These are phyloP conservation scores for Iris pallida DNA, from an alignment of 116 monocot genomes.

Conservation along the genomic window DNA sequence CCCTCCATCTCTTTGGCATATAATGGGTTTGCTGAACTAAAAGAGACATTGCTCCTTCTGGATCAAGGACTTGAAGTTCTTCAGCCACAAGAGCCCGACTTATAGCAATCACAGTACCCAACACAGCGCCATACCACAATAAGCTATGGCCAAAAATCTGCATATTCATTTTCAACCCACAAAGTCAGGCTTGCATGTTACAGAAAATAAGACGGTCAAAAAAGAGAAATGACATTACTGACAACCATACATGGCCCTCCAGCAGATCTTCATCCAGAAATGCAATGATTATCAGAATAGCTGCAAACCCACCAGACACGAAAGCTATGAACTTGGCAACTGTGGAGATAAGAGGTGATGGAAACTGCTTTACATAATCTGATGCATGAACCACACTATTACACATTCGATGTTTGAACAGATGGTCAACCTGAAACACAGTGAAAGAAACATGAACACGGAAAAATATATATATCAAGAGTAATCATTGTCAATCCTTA, in stretches of 20 bases:
- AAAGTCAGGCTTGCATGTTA: conserved; percentile 2
- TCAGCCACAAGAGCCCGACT: conserved; percentile 67
- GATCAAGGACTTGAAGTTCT: conserved; percentile 87
- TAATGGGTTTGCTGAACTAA: conserved; percentile 87
- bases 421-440: conserved; percentile 92
- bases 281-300: conserved; percentile 83
- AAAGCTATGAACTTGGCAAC: conserved; percentile 92
- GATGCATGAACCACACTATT: conserved; percentile 65
- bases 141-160: conserved; percentile 94
- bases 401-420: conserved; percentile 82
- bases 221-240: too few species aligned
- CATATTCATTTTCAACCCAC: conserved; percentile 5
- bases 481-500: too few species aligned
- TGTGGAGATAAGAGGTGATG: conserved; percentile 80
- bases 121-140: conserved; percentile 89
- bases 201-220: background rate
- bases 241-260: conserved; percentile 96
- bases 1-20: conserved; percentile 94
- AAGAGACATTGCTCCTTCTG: conserved; percentile 77
- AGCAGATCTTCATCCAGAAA: conserved; percentile 86
- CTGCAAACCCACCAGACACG: conserved; percentile 93
- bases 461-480: too few species aligned
- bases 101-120: conserved; percentile 84
- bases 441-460: too few species aligned
- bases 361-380: conserved; percentile 91